These are phyloP conservation scores for Nothophoma quercina DNA, from an alignment of 2,329 filamentous ascomycete genomes.

Conservation along the genomic window DNA sequence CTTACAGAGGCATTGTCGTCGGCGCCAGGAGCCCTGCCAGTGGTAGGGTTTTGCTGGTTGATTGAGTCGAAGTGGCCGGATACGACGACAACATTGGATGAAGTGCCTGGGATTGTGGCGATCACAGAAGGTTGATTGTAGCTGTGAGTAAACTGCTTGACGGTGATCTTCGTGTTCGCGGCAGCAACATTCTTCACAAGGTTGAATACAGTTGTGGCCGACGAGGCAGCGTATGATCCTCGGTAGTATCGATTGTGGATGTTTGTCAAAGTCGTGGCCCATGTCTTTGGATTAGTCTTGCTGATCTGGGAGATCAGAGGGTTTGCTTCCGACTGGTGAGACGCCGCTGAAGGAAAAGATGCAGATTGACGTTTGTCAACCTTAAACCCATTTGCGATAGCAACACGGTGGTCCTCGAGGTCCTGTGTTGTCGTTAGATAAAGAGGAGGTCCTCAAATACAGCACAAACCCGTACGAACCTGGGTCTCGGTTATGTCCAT, in stretches of 20 bases:
- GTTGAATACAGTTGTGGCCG: conserved; percentile 81
- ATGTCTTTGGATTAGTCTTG: conserved; percentile 25
- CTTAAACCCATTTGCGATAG: conserved; percentile 14
- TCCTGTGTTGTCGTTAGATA: conserved; percentile 4
- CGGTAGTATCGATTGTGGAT: conserved; percentile 29
- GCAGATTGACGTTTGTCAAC: conserved; percentile 22
- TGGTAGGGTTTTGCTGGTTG: conserved; percentile 82
- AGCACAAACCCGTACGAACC: neutral
- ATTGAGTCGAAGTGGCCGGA: conserved; percentile 93
- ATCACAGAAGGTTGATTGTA: conserved; percentile 86
- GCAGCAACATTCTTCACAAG: conserved; percentile 75
- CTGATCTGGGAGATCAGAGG: conserved; percentile 21
- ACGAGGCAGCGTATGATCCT: conserved; percentile 67
- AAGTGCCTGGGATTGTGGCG: conserved; percentile 83
- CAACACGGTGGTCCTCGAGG: conserved; percentile 18
- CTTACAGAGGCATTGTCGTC: conserved; percentile 91
- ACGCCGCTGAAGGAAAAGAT: conserved; percentile 17
- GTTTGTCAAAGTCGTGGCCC: conserved; percentile 21
- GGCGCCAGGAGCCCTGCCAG: conserved; percentile 83
- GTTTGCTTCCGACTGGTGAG: conserved; percentile 16
- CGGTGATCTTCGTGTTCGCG: conserved; percentile 73
- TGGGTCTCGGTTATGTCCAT: conserved; percentile 22
- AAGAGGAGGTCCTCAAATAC: too few species aligned
- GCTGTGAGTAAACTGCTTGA: conserved; percentile 83
- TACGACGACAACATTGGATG: conserved; percentile 80